Evolutionary conservation across 202 grass and related monocot genomes (phyloP).

Genomic region (Musa balbisiana): DNA sequence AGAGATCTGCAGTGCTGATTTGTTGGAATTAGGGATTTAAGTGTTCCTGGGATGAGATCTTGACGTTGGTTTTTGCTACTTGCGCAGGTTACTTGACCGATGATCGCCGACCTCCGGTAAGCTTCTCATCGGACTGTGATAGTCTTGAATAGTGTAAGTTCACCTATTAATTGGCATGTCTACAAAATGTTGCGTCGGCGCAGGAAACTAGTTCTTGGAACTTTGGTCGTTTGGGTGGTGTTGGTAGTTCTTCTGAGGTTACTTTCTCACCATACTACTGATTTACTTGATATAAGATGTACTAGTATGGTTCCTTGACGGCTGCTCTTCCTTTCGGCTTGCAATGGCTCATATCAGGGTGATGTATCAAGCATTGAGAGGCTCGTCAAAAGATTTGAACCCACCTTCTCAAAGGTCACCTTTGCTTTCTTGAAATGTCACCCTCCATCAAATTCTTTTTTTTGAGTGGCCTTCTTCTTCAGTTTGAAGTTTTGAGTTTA

Average conservation of each 20-base stretch:
- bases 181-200: no score
- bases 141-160: not conserved
- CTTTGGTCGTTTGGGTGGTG: not conserved
- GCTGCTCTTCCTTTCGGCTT: not conserved
- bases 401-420: not conserved
- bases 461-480: not conserved
- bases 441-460: not conserved
- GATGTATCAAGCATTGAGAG: not conserved
- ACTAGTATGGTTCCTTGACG: not conserved
- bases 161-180: not conserved
- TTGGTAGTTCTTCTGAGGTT: not conserved
- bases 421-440: not conserved
- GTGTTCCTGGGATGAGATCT: not conserved
- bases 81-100: not conserved
- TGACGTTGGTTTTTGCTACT: not conserved
- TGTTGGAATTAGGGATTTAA: no score
- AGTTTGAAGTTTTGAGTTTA: not conserved
- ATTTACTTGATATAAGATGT: not conserved
- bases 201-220: not conserved
- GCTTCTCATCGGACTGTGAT: not conserved
- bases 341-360: not conserved
- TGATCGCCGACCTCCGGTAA: not conserved
- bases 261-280: not conserved
- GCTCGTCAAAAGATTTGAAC: slow-evolving; percentile 6
- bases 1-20: no score